phyloP scores from a whole-genome alignment of 768 basidiomycete genomes.

The Clathrus columnatus region DNA sequence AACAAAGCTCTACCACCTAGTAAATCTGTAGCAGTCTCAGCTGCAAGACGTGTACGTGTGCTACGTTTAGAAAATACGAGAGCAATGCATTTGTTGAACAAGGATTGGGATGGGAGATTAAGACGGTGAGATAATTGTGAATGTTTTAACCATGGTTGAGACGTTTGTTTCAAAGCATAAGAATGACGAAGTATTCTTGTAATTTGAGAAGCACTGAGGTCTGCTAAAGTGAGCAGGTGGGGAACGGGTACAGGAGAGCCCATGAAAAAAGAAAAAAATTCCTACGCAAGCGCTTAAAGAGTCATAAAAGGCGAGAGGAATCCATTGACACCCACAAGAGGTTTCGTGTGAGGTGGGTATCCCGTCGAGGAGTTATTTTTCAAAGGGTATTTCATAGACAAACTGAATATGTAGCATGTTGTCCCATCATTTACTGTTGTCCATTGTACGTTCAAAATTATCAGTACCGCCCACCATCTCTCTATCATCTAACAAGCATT shows the following conservation, averaged over 20 bases:
- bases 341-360: no score
- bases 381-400: no score
- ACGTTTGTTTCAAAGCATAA: constrained; percentile 49
- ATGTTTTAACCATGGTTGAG: constrained; percentile 61
- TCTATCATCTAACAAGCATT: no score
- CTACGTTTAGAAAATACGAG: constrained; percentile 89
- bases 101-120: constrained; percentile 61
- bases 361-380: no score
- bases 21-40: constrained; percentile 70
- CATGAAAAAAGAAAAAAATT: not conserved
- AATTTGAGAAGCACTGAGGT: constrained; percentile 73
- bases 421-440: no score
- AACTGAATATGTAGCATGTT: no score
- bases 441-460: no score
- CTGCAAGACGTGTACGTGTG: constrained; percentile 83
- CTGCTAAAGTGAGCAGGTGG: constrained; percentile 83
- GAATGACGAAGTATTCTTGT: constrained; percentile 55
- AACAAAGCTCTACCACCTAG: constrained; percentile 90
- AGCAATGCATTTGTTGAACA: constrained; percentile 79
- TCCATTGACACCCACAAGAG: no score
- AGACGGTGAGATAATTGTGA: constrained; percentile 28
- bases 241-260: constrained; percentile 29
- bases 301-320: no score
- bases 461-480: no score
- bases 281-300: no score